Base-by-base conservation (phyloP, 2,329 filamentous ascomycete species). In the Curvularia eragrostidis region DNA sequence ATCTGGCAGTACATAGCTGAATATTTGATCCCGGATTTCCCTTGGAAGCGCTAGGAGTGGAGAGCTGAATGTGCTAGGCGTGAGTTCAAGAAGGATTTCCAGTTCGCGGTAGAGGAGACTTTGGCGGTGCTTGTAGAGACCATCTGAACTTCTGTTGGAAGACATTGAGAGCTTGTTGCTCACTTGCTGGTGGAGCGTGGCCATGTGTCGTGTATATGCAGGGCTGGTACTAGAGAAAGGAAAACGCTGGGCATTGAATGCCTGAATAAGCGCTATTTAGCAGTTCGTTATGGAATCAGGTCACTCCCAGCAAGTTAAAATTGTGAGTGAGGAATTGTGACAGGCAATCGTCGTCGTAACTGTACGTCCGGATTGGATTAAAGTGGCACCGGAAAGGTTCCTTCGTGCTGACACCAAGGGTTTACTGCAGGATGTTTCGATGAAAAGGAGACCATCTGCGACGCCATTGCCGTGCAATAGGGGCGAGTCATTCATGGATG, bases 41-140 rank as follows among this genome's bases (percentile, higher is more conserved):
- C 59, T 56, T 12, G 74, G 74, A n/a, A 75, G 66, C 9, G 68
- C 67, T 19, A 76, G 62, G 8, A 76, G 63, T 12, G 57, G 61
- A 3, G 74, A 75, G 44, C 66, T 70, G 56, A 76, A 65, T 18
- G 67, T 69, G 50, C 71, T 67, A 8, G 73, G 72, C 5, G 66
- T 71, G n/a, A 75, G 63, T 55, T 76, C 70, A 10, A 76, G 67
- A 5, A 76, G 61, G 12, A 73, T 56, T 48, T 75, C 73, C 10
- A 76, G 63, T 42, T 76, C 72, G 42, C 73, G 65, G 44, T 69
- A 65, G 24, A 76, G 70, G 39, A 70, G 63, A 36, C 70, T 73
- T 57, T 76, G 73, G 28, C 73, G 73, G 7, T 70, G 54, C n/a
- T 59, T 53, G 51, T 70, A 71, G 26, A 65, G 65, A 7, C 71